Base-by-base conservation (phyloP, 768 basidiomycete genomes). In the Naganishia vaughanmartiniae region DNA sequence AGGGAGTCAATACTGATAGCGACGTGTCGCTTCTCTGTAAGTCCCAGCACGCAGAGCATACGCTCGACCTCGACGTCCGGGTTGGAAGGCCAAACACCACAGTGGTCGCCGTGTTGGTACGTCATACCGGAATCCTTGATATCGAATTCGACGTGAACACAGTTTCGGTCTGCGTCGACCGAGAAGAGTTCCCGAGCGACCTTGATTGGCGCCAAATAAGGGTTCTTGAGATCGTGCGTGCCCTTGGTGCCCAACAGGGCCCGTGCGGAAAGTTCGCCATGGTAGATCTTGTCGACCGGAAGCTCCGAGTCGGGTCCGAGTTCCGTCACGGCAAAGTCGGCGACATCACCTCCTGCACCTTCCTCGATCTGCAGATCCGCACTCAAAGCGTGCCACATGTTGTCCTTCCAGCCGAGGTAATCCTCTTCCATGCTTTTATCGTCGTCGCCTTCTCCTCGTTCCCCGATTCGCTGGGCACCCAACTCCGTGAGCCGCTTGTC, bases 401-500 rank as follows among this genome's bases (percentile, higher is more conserved):
- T 86, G 78, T 99, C 95, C 82, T 98, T 99, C 95, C 95, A 99
- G 76, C 92, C 93, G 15, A 99, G 87, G 80, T 98, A 99, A 81
- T 99, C 95, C 83, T 99, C 95, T 81, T 99, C 95, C 94, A 99
- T 97, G 79, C 90, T 93, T 85, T 96, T 96, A 83, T 99, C 96
- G 78, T 99, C 95, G 78, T 99, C 96, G 73, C 95, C 95, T 82
- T 98, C 94, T 12, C 95, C 95, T 46, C 89, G 85, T 79, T 89
- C 89, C 53, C 93, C 93, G 42, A 98, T 90, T 65, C 92, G 88
- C 66, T 84, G 80, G 26, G 87, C 96, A 33, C 93, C 95, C 84
- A 93, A 88, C 78, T 88, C 87, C 5, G 86, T 81, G 70, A 99
- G 83, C 33, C 87, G 82, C 2, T 84, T 77, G 76, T 99, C 95